Evolutionary conservation across 225 moss, liverwort and hornwort genomes (phyloP), one percentile per base, ranked within the genome.

Genomic region (Rhytidiadelphus loreus): DNA sequence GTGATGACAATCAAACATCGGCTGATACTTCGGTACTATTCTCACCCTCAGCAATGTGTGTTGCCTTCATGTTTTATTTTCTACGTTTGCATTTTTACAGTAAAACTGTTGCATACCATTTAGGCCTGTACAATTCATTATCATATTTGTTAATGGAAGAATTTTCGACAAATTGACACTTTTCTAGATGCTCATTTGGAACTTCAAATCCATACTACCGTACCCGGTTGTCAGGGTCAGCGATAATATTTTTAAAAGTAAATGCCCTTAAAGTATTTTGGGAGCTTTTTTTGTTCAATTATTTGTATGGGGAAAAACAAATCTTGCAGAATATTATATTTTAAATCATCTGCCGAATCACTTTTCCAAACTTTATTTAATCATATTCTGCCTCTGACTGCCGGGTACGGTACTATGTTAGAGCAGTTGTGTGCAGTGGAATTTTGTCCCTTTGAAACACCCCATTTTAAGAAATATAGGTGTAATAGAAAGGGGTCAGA

Each of bases 1-100:
- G 99, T 88, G 97, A 95, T 77, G 99, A 99, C 61, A 18, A 89
- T 76, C 97, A 99, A 92, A 99, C 99, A 56, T 99, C 99, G 59
- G 99, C 99, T 60, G 99, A 99, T 86, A 99, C 99, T 71, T 88
- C 97, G 89, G 97, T 97, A 96, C 80, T 80, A 41, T 85, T 81
- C 41, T 65, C 80, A 77, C 60, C 52, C 66, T 85, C 71, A 46
- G 76, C 77, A 84, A 77, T 91, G 59, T 82, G 72, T 74, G 62
- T 57, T 87, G n/a, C 39, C 66, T 68, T 75, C 41, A 50, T 76
- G 69, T 25, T 85, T 63, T 30, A 79, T 52, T 37, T 77, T 46
- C 77, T 58, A 46, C 57, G 16, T 60, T 77, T 44, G 16, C 33
- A 81, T 56, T 66, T 50, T 82, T 80, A 43, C 33, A 55, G 28